These are phyloP conservation scores for Monosporascus sp. DNA, from an alignment of 2,329 filamentous ascomycete species.

Conservation along the genomic window DNA sequence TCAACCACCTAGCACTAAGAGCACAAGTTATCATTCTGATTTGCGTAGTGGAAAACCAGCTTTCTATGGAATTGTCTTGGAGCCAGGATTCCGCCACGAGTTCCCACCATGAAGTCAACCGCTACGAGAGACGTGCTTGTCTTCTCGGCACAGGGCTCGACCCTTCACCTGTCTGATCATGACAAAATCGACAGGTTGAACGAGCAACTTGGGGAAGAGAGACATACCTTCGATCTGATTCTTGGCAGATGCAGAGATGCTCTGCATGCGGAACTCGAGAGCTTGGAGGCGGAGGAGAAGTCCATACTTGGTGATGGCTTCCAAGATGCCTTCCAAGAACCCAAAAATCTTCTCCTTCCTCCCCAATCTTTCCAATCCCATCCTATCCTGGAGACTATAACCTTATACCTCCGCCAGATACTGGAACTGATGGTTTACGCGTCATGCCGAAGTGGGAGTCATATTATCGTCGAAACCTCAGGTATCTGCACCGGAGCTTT, in stretches of 20 bases:
- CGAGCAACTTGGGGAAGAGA: neutral
- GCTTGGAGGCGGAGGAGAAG: neutral
- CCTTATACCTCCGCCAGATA: conserved; percentile 1
- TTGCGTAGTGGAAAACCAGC: neutral
- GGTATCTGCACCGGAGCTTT: conserved; percentile 3
- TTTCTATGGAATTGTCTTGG: neutral
- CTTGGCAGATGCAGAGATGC: neutral
- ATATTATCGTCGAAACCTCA: conserved; percentile 1
- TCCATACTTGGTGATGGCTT: neutral
- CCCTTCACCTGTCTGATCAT: conserved; percentile 1
- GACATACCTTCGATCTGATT: neutral
- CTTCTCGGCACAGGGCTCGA: conserved; percentile 5
- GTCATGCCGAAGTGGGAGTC: neutral
- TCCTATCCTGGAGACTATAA: conserved; percentile 1
- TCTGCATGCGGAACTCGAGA: neutral
- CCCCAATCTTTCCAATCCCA: neutral
- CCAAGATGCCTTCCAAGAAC: neutral
- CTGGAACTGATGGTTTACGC: conserved; percentile 2
- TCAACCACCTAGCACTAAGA: no score
- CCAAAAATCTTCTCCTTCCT: neutral
- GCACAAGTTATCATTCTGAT: neutral
- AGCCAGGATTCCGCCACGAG: neutral
- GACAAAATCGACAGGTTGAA: neutral
- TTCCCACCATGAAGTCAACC: neutral
- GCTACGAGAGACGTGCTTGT: conserved; percentile 1